These are phyloP conservation scores for Trichoderma aggressivum DNA, from an alignment of 2,329 filamentous ascomycete genomes.

Conservation along the genomic window DNA sequence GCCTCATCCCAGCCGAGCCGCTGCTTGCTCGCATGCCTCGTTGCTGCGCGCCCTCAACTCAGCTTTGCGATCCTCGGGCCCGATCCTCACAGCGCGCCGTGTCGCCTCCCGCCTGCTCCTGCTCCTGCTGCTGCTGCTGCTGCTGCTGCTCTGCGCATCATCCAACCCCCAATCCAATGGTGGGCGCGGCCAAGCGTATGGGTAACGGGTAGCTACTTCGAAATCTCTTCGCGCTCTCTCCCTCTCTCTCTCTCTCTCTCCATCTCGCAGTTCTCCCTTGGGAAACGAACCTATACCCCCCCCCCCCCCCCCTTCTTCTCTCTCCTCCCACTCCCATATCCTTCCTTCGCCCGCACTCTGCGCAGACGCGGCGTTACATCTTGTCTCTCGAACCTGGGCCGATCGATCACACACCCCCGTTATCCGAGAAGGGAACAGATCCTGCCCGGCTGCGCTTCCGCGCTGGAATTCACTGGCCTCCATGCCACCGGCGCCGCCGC, in stretches of 20 bases:
- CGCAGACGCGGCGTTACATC: slow-evolving; percentile 19
- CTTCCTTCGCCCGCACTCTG: neutral
- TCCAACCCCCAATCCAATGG: slow-evolving; percentile 19
- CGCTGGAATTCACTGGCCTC: slow-evolving; percentile 23
- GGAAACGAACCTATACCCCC: no score
- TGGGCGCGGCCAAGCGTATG: slow-evolving; percentile 22
- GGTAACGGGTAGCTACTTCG: slow-evolving; percentile 27
- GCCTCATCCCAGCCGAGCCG: slow-evolving; percentile 21
- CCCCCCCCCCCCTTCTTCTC: neutral
- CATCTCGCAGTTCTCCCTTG: neutral
- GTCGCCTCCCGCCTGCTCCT: slow-evolving; percentile 3
- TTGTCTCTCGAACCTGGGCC: slow-evolving; percentile 5
- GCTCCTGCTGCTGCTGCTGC: no score
- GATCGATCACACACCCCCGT: slow-evolving; percentile 15
- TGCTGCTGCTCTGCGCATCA: slow-evolving; percentile 13
- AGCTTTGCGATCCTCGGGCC: slow-evolving; percentile 15
- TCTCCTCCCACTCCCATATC: neutral
- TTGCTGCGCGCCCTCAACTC: slow-evolving; percentile 32
- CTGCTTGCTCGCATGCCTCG: slow-evolving; percentile 33
- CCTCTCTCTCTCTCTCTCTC: neutral
- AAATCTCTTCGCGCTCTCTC: slow-evolving; percentile 5
- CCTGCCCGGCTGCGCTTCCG: slow-evolving; percentile 20
- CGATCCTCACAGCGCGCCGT: slow-evolving; percentile 19
- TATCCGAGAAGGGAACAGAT: slow-evolving; percentile 3
- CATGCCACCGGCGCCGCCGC: slow-evolving; percentile 23